phyloP scores from a whole-genome alignment of 257 asterid species.

The Solanum ossicruentum region DNA sequence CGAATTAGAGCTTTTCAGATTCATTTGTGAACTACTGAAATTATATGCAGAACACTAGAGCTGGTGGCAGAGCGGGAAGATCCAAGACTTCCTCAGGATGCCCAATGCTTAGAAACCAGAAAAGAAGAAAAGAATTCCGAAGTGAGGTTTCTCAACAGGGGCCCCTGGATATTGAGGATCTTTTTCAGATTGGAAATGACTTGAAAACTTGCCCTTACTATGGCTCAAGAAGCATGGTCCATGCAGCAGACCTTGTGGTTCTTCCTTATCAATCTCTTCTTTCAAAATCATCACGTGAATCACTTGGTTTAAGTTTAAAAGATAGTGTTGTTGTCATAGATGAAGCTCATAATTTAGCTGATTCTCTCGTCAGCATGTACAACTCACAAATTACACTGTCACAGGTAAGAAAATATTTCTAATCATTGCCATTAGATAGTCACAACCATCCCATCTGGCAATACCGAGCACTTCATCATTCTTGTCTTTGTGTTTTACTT shows the following conservation, averaged over 20 bases:
- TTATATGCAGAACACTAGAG: slow-evolving; percentile 45
- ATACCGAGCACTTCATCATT: neutral
- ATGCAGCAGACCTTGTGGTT: slow-evolving; percentile 78
- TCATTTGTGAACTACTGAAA: slow-evolving; percentile 6
- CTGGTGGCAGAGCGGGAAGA: slow-evolving; percentile 41
- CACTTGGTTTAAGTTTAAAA: slow-evolving; percentile 72
- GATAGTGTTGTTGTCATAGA: slow-evolving; percentile 70
- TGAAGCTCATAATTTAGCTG: slow-evolving; percentile 98
- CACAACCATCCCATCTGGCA: neutral
- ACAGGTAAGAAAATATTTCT: slow-evolving; percentile 38
- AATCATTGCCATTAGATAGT: neutral
- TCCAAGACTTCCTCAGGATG: slow-evolving; percentile 57
- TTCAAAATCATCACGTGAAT: slow-evolving; percentile 87
- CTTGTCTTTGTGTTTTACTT: neutral
- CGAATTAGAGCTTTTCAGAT: neutral
- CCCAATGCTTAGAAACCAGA: slow-evolving; percentile 62
- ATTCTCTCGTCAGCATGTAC: slow-evolving; percentile 82
- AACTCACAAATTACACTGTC: slow-evolving; percentile 61
- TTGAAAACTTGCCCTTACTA: slow-evolving; percentile 87
- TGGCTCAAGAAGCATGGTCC: slow-evolving; percentile 80
- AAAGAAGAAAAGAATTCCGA: slow-evolving; percentile 43
- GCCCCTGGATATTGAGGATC: slow-evolving; percentile 92
- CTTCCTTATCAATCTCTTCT: slow-evolving; percentile 98
- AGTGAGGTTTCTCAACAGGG: slow-evolving; percentile 44
- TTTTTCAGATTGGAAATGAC: slow-evolving; percentile 60